Evolutionary conservation across 2,329 filamentous ascomycete genomes (phyloP), one percentile per base, ranked within the genome.

Genomic region (Gaeumannomyces sp.): DNA sequence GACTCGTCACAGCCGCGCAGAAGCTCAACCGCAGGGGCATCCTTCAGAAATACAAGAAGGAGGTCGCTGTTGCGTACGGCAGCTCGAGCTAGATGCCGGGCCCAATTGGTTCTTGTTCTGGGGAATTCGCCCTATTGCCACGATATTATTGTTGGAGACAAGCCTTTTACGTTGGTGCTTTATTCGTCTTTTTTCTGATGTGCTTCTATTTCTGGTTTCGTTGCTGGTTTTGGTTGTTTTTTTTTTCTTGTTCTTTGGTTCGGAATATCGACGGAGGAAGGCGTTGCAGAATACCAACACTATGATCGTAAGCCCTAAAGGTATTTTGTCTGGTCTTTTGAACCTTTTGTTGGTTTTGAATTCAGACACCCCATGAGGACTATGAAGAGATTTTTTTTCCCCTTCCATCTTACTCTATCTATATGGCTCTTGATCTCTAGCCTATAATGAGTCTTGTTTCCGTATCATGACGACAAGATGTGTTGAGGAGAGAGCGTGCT

Each of bases 21-120:
- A 91, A 91, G 73, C 80, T 91, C 62, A 89, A 91, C 78, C 83
- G 88, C 70, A 89, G 85, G 78, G 85, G 83, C 71, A 89, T 91
- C 66, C 75, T 89, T 62, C 76, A 81, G 57, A 85, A 83, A 70
- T 89, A 84, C 77, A 76, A 85, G 76, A 81, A 82, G 68, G 82
- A 89, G 65, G 83, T 91, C 56, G 79, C 84, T 69, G 79, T 78
- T 70, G 87, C 86, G 1, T 90, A 90, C 69, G 79, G 79, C 66
- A 70, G 73, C 35, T 73, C 59, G 16, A 22, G 4, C 38, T 50
- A 50, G 38, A 50, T 4, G 56, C 8, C n/a, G 28, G n/a, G 14
- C 5, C 13, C 56, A 14, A 28, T 64, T 57, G 33, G 28, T 62
- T 13, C 19, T 53, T 25, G 61, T 6, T 29, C 59, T 62, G 25